phyloP scores from a whole-genome alignment of 306 rosid genomes.

The Rosa lucieae region DNA sequence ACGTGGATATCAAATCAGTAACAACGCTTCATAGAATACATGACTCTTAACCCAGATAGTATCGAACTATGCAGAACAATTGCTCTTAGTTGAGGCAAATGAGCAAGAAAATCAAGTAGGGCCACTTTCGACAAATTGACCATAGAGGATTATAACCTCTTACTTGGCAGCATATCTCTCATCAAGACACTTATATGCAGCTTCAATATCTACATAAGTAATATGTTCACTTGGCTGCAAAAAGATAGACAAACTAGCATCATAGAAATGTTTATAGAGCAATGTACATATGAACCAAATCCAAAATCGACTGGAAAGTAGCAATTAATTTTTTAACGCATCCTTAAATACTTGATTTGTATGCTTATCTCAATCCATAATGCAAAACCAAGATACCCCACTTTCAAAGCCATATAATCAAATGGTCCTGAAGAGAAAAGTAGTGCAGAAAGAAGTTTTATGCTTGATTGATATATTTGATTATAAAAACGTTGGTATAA shows the following conservation, averaged over 20 bases:
- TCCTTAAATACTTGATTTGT: too few relatives aligned
- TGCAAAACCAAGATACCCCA: too few relatives aligned
- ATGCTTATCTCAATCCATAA: too few relatives aligned
- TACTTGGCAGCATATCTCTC: constrained; percentile 76
- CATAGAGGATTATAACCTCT: constrained; percentile 82
- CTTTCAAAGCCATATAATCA: too few relatives aligned
- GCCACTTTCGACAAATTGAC: constrained; percentile 93
- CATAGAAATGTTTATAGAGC: not conserved
- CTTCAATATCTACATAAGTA: constrained; percentile 90
- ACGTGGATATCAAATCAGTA: constrained; percentile 89
- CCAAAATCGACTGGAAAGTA: too few relatives aligned
- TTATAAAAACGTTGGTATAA: too few relatives aligned
- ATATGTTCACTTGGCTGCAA: constrained; percentile 84
- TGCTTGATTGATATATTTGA: too few relatives aligned
- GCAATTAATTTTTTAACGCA: too few relatives aligned
- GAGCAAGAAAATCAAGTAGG: constrained; percentile 77
- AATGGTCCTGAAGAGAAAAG: too few relatives aligned
- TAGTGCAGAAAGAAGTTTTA: too few relatives aligned
- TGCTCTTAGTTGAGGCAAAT: constrained; percentile 72
- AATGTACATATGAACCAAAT: too few relatives aligned
- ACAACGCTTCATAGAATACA: constrained; percentile 86
- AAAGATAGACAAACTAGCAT: constrained; percentile 20
- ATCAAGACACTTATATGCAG: constrained; percentile 84
- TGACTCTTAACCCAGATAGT: constrained; percentile 82
- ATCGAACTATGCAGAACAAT: constrained; percentile 89